Evolutionary conservation across 2,329 filamentous ascomycete genomes (phyloP).

Genomic region (Alternaria novae-zelandiae): DNA sequence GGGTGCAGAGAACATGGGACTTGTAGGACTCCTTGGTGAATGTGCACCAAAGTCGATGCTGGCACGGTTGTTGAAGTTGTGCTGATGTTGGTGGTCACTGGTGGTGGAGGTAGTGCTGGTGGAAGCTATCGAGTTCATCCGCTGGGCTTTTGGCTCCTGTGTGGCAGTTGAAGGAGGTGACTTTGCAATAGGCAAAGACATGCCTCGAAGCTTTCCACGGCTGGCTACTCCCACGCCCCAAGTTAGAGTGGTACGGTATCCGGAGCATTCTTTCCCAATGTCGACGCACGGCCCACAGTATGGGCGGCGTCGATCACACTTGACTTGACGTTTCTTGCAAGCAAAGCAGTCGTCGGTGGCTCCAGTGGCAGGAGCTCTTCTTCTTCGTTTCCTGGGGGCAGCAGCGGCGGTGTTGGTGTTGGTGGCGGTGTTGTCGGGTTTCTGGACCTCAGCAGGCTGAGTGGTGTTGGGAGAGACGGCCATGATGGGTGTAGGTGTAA

Average conservation of each 20-base stretch:
- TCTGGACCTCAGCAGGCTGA: conserved; percentile 43
- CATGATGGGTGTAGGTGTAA: conserved; percentile 30
- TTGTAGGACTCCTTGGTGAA: conserved; percentile 46
- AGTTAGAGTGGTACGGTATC: conserved; percentile 95
- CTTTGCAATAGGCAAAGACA: conserved; percentile 72
- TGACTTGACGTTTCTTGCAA: conserved; percentile 80
- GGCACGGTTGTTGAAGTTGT: conserved; percentile 34
- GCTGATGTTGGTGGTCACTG: conserved; percentile 32
- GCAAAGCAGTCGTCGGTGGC: conserved; percentile 95
- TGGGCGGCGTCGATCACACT: conserved; percentile 89
- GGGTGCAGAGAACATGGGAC: conserved; percentile 43
- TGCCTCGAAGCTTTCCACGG: conserved; percentile 88
- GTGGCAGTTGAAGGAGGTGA: conserved; percentile 39
- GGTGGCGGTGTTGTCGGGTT: conserved; percentile 37
- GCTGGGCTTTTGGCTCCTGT: conserved; percentile 38
- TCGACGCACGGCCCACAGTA: conserved; percentile 96
- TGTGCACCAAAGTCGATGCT: conserved; percentile 45
- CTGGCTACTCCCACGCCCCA: conserved; percentile 97
- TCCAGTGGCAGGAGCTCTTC: conserved; percentile 85
- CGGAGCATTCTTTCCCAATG: conserved; percentile 88
- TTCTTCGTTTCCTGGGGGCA: conserved; percentile 70
- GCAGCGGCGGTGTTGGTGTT: conserved; percentile 37
- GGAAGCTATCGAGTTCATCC: conserved; percentile 29
- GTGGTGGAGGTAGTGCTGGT: conserved; percentile 25
- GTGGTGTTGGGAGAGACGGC: conserved; percentile 42